phyloP scores from a whole-genome alignment of 2,329 filamentous ascomycete genomes.

The Phoma sp. region DNA sequence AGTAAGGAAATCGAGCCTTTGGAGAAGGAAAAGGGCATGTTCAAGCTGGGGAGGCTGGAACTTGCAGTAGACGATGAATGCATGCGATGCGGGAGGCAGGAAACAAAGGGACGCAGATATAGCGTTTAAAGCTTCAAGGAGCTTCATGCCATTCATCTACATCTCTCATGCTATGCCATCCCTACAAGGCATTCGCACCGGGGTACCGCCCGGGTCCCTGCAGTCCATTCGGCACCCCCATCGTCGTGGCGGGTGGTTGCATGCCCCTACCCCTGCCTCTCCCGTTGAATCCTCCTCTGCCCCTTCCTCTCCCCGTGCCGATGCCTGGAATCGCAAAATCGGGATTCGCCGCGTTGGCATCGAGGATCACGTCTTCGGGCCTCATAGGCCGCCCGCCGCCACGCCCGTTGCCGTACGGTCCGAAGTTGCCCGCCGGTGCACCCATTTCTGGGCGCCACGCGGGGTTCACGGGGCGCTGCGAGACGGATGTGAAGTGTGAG shows the following conservation, averaged over 20 bases:
- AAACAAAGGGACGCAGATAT: no score
- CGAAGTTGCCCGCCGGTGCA: constrained; percentile 49
- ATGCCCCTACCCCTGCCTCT: constrained; percentile 46
- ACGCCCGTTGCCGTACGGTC: constrained; percentile 32
- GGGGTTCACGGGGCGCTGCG: constrained; percentile 86
- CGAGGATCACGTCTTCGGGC: constrained; percentile 76
- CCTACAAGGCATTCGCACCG: constrained; percentile 42
- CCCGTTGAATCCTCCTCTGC: constrained; percentile 40
- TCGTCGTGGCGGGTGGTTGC: constrained; percentile 33
- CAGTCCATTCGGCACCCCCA: constrained; percentile 35
- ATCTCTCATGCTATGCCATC: constrained; percentile 7
- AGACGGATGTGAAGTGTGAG: constrained; percentile 89
- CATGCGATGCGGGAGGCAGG: no score
- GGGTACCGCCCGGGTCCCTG: constrained; percentile 45
- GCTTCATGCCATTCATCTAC: not conserved
- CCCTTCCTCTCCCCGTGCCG: constrained; percentile 42
- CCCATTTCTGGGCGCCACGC: constrained; percentile 72
- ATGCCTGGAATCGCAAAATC: constrained; percentile 77
- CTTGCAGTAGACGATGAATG: no score
- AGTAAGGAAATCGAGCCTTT: no score
- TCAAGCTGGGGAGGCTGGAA: no score
- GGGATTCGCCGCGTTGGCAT: constrained; percentile 70
- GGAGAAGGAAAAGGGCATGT: no score
- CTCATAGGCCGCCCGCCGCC: constrained; percentile 53
- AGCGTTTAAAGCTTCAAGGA: no score